Evolutionary conservation across 177 flowering plant species (phyloP).

Genomic region (Vitis hybrid): DNA sequence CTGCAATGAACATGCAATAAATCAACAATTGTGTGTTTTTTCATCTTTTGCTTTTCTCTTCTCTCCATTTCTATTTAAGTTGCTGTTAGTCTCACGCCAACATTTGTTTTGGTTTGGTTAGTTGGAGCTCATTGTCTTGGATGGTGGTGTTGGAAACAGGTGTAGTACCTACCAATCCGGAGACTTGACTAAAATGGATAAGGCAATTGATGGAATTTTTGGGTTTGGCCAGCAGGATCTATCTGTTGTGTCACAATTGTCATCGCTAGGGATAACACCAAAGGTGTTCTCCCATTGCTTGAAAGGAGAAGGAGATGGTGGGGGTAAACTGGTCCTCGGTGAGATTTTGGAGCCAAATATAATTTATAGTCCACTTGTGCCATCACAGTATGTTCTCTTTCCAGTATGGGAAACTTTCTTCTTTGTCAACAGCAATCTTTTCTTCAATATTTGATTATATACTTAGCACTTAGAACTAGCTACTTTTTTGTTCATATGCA

Average conservation of each 20-base stretch:
- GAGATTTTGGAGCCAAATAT: slow-evolving; percentile 71
- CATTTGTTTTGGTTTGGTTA: too few relatives aligned
- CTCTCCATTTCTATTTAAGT: neutral
- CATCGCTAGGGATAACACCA: slow-evolving; percentile 58
- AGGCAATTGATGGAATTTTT: slow-evolving; percentile 68
- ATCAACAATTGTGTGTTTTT: neutral
- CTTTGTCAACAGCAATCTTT: neutral
- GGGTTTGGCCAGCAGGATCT: slow-evolving; percentile 63
- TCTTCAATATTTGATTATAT: too few relatives aligned
- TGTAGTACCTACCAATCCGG: slow-evolving; percentile 55
- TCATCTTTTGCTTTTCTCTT: neutral
- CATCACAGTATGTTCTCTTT: slow-evolving; percentile 54
- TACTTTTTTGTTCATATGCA: too few relatives aligned
- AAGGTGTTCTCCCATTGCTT: slow-evolving; percentile 70
- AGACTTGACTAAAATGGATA: slow-evolving; percentile 54
- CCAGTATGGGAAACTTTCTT: neutral
- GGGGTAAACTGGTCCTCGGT: slow-evolving; percentile 74
- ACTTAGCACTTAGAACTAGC: too few relatives aligned
- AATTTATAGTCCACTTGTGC: slow-evolving; percentile 70
- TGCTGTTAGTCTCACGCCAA: neutral
- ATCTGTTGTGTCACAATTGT: slow-evolving; percentile 65
- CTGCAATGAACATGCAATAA: too few relatives aligned
- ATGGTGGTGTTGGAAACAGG: slow-evolving; percentile 22
- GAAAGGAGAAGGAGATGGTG: slow-evolving; percentile 68
- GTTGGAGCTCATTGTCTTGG: neutral